These are phyloP conservation scores for Ampelocalamus luodianensis DNA, from an alignment of 176 grass and related monocot genomes.

Conservation along the genomic window DNA sequence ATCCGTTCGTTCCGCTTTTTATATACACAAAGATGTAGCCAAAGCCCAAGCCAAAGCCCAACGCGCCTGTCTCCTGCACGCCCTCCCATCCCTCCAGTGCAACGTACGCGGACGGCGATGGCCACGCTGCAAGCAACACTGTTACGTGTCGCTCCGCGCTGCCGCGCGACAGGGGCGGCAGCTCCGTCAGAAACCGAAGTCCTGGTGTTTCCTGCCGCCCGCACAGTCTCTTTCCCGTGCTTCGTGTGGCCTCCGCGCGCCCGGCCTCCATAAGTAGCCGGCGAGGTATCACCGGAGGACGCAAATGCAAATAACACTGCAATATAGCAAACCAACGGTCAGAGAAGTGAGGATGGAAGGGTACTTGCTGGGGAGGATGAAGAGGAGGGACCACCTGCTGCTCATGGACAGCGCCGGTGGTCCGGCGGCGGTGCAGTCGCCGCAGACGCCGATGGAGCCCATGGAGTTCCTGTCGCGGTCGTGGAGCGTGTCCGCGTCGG, in stretches of 20 bases:
- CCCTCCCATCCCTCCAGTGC: not conserved
- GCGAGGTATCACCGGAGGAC: not conserved
- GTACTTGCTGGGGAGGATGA: constrained; percentile 51
- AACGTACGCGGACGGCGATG: constrained; percentile 11
- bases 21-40: not conserved
- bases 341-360: constrained; percentile 41
- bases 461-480: constrained; percentile 81
- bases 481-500: constrained; percentile 69
- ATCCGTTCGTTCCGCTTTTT: not conserved
- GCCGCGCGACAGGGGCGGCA: constrained; percentile 40
- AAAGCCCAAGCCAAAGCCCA: constrained; percentile 10
- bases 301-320: not conserved
- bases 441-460: constrained; percentile 59
- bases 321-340: not conserved
- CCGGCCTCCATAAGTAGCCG: constrained; percentile 30
- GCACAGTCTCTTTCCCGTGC: constrained; percentile 45
- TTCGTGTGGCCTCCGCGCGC: constrained; percentile 39
- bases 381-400: constrained; percentile 60
- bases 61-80: constrained; percentile 29
- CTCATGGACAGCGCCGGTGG: constrained; percentile 42
- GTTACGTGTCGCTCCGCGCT: constrained; percentile 24
- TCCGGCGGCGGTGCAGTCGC: not conserved
- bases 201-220: constrained; percentile 59
- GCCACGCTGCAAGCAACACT: not conserved
- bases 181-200: constrained; percentile 41